Percentiles rank a stretch among this genome's conserved stretches.
Evolutionary conservation across 2,329 filamentous ascomycete species (phyloP).

Genomic region (Neonectria ditissima): DNA sequence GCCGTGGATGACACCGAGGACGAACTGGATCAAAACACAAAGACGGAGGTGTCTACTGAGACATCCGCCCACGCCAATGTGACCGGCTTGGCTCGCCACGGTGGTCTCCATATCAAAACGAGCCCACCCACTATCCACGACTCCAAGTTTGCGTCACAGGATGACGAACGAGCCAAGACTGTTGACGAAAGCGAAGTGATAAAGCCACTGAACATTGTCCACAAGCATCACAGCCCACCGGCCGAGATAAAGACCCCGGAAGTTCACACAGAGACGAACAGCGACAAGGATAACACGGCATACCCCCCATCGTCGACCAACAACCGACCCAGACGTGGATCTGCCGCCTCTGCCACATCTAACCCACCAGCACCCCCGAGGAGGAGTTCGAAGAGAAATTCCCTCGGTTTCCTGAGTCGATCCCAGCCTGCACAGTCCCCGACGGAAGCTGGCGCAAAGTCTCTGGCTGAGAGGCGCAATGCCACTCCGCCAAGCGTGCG

Average conservation of each 20-base stretch:
- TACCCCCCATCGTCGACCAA: constrained; percentile 25
- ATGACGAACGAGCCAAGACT: not conserved
- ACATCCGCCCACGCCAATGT: constrained; percentile 33
- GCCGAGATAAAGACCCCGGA: not conserved
- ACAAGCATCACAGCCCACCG: not conserved
- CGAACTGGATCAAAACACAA: constrained; percentile 27
- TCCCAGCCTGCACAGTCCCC: constrained; percentile 27
- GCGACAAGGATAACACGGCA: constrained; percentile 28
- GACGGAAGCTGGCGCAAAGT: not conserved
- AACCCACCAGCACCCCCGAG: constrained; percentile 36
- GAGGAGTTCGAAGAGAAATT: constrained; percentile 42
- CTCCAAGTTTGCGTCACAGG: constrained; percentile 7
- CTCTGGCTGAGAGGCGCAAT: constrained; percentile 29
- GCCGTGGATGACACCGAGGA: constrained; percentile 41
- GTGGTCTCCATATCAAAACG: constrained; percentile 37
- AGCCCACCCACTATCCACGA: constrained; percentile 5
- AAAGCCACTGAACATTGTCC: constrained; percentile 13
- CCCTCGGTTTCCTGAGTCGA: constrained; percentile 30
- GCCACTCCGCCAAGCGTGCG: constrained; percentile 44
- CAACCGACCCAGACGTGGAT: constrained; percentile 28
- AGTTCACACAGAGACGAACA: not conserved
- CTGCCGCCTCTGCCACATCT: constrained; percentile 25
- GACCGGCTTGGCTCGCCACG: constrained; percentile 37
- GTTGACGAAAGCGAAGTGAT: not conserved
- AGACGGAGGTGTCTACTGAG: constrained; percentile 27